Conservation (phyloP, 352 stramenopile genomes). For the Pythium oligandrum region DNA sequence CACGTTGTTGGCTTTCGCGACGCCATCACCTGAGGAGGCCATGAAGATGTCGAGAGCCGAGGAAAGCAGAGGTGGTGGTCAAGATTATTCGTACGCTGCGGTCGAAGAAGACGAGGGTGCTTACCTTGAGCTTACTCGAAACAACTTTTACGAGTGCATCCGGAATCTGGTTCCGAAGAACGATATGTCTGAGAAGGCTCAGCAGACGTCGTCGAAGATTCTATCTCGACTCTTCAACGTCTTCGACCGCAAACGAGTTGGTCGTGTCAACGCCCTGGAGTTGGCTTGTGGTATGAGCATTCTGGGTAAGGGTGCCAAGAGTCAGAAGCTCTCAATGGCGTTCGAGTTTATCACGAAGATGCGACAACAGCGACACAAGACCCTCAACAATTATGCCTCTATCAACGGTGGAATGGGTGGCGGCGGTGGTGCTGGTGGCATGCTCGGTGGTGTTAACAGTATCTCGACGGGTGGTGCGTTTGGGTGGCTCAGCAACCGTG, state of each 20-base stretch:
- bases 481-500: conserved; percentile 49
- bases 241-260: conserved; percentile 79
- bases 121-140: conserved; percentile 69
- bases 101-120: conserved; percentile 83
- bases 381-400: conserved; percentile 57
- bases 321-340: conserved; percentile 78
- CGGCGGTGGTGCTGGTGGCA: conserved; percentile 13
- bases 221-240: conserved; percentile 82
- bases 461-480: conserved; percentile 52
- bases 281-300: conserved; percentile 85
- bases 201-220: conserved; percentile 82
- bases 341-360: conserved; percentile 89
- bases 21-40: conserved; percentile 62
- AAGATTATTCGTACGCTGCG: conserved; percentile 71
- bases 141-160: conserved; percentile 86
- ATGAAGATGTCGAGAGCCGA: conserved; percentile 59
- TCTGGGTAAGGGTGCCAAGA: conserved; percentile 79
- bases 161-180: conserved; percentile 76
- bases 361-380: conserved; percentile 68
- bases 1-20: conserved; percentile 62
- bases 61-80: conserved; percentile 25
- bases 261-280: conserved; percentile 78
- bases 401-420: conserved; percentile 23
- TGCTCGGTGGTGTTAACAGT: conserved; percentile 28
- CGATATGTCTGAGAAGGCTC: conserved; percentile 74